A percentile compares a stretch with the other conserved stretches of the same genome.
Conservation (phyloP, 495 filamentous ascomycete species). For the Annulohypoxylon stygium region DNA sequence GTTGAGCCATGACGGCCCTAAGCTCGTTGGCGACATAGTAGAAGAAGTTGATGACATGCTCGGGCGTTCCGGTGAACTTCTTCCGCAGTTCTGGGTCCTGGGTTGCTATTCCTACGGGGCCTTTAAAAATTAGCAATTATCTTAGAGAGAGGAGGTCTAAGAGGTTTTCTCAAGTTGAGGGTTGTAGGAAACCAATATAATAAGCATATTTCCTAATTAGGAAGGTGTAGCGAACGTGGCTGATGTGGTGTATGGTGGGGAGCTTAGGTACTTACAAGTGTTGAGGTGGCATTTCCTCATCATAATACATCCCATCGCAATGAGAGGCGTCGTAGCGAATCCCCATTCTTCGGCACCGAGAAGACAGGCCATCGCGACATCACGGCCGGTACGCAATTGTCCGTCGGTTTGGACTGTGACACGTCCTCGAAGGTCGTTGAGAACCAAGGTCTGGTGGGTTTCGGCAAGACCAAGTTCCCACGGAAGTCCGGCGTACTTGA, state of each 20-base stretch:
- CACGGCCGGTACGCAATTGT: constrained; percentile 92
- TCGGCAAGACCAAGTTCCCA: constrained; percentile 99
- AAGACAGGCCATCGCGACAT: constrained; percentile 95
- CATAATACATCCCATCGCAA: constrained; percentile 98
- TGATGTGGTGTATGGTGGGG: no score
- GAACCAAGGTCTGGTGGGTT: constrained; percentile 97
- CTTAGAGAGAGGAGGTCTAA: no score
- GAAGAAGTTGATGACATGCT: constrained; percentile 99
- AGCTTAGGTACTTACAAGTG: background rate
- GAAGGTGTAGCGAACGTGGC: no score
- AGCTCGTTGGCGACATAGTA: constrained; percentile 99
- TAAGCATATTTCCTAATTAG: no score
- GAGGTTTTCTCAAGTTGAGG: no score
- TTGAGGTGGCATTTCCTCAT: constrained; percentile 77
- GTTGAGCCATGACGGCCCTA: constrained; percentile 96
- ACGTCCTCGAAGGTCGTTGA: constrained; percentile 97
- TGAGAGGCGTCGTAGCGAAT: constrained; percentile 96
- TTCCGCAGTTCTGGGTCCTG: constrained; percentile 95
- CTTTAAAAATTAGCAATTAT: constrained; percentile 56
- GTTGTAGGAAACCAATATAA: no score
- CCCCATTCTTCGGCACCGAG: constrained; percentile 98
- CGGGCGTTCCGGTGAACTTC: constrained; percentile 94
- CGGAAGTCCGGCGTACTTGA: constrained; percentile 98
- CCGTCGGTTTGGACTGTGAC: constrained; percentile 98
- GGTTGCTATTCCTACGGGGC: constrained; percentile 96